phyloP scores from a whole-genome alignment of 2,329 filamentous ascomycete genomes.

The Coleophoma eucalyptorum region DNA sequence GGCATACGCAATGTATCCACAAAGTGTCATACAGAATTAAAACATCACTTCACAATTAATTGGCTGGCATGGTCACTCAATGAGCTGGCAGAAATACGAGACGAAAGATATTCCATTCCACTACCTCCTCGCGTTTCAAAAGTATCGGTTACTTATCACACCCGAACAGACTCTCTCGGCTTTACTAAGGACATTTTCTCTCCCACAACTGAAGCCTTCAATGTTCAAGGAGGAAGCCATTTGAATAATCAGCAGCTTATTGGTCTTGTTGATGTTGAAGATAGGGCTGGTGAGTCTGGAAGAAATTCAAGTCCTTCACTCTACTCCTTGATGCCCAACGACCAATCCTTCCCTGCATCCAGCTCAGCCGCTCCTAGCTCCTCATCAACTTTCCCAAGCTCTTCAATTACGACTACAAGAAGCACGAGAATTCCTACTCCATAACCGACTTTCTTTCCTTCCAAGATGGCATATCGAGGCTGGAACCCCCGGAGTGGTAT shows the following conservation, averaged over 20 bases:
- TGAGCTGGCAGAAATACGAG: too few relatives aligned
- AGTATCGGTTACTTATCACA: conserved; percentile 11
- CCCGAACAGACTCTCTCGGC: conserved; percentile 9
- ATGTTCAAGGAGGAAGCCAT: conserved; percentile 7
- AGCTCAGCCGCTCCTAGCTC: too few relatives aligned
- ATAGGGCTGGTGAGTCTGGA: too few relatives aligned
- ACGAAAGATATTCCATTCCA: background rate
- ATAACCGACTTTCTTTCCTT: too few relatives aligned
- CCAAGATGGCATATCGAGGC: conserved; percentile 11
- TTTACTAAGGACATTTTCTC: conserved; percentile 10
- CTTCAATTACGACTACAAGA: background rate
- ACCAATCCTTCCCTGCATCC: too few relatives aligned
- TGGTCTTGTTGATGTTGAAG: too few relatives aligned
- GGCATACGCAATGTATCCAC: too few relatives aligned
- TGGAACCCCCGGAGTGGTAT: conserved; percentile 22
- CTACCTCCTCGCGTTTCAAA: conserved; percentile 10
- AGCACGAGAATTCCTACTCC: too few relatives aligned
- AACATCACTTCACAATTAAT: too few relatives aligned
- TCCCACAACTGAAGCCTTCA: conserved; percentile 12
- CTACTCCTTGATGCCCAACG: conserved; percentile 3
- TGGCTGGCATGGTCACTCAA: too few relatives aligned
- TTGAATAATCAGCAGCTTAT: conserved; percentile 5
- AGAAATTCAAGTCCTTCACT: background rate
- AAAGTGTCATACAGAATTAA: too few relatives aligned
- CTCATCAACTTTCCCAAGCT: too few relatives aligned